Evolutionary conservation across 2,329 filamentous ascomycete species (phyloP).

Genomic region (Xylariales sp.): DNA sequence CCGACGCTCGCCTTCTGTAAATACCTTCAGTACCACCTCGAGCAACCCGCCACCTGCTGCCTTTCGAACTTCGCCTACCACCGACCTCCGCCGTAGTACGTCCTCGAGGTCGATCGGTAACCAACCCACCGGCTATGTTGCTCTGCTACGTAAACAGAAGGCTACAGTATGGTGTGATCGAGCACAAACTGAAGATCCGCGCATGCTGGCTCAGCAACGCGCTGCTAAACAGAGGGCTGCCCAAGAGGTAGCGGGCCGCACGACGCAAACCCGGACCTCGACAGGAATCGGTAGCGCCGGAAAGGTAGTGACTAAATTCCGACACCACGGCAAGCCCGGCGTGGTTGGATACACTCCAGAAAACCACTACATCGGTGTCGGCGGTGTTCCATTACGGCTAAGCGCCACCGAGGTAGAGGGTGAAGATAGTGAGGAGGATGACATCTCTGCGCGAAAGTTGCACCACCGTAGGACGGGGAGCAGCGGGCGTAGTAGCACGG

Average conservation of each 20-base stretch:
- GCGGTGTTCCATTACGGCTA: conserved; percentile 88
- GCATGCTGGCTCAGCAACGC: conserved; percentile 82
- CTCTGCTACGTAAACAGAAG: conserved; percentile 95
- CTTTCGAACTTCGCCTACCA: conserved; percentile 66
- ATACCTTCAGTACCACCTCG: conserved; percentile 77
- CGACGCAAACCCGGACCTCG: conserved; percentile 64
- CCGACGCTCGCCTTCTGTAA: conserved; percentile 72
- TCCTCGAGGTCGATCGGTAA: conserved; percentile 78
- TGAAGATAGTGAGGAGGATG: conserved; percentile 83
- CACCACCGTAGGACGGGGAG: conserved; percentile 79
- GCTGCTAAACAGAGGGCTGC: conserved; percentile 88
- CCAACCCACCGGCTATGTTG: conserved; percentile 84
- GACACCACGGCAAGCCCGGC: conserved; percentile 84
- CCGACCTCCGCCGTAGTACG: conserved; percentile 78
- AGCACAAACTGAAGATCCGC: conserved; percentile 89
- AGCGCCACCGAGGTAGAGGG: conserved; percentile 96
- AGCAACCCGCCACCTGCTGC: conserved; percentile 71
- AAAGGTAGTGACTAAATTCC: conserved; percentile 85
- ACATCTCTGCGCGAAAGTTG: conserved; percentile 60
- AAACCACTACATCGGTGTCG: conserved; percentile 77
- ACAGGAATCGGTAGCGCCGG: conserved; percentile 71
- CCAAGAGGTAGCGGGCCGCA: conserved; percentile 80
- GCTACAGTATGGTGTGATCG: conserved; percentile 98
- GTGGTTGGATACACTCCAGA: conserved; percentile 83
- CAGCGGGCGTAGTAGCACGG: conserved; percentile 77